Conservation (phyloP, 306 rosid genomes). For the Quercus rubra region DNA sequence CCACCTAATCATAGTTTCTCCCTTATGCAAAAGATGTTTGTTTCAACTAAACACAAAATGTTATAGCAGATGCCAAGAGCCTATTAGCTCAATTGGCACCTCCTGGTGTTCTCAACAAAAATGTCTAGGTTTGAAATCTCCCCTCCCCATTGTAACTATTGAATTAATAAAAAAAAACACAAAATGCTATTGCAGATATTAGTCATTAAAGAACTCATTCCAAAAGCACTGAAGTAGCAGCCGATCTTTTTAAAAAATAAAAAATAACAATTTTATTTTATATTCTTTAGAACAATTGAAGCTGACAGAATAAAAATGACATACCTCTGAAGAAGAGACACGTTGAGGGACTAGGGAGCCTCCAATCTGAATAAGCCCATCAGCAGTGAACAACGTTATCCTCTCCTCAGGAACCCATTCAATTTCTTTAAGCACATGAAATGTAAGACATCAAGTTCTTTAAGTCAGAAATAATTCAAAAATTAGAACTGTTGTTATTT, state of each 20-base stretch:
- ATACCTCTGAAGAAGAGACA: slow-evolving; percentile 60
- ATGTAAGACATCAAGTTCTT: slow-evolving; percentile 4
- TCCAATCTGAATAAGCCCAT: slow-evolving; percentile 91
- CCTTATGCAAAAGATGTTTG: too few relatives aligned
- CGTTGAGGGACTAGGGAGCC: slow-evolving; percentile 82
- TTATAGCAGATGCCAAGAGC: too few relatives aligned
- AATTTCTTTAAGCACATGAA: slow-evolving; percentile 54
- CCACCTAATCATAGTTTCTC: too few relatives aligned
- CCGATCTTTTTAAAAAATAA: background rate
- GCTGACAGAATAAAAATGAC: slow-evolving; percentile 5
- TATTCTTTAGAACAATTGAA: background rate
- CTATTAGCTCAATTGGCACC: too few relatives aligned
- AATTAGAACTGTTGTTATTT: background rate
- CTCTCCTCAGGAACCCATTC: slow-evolving; percentile 81
- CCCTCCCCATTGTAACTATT: too few relatives aligned
- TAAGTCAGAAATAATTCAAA: background rate
- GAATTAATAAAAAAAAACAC: too few relatives aligned
- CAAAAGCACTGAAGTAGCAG: background rate
- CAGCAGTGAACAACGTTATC: slow-evolving; percentile 85
- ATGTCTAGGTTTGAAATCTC: too few relatives aligned
- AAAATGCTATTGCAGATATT: background rate
- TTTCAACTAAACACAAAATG: background rate
- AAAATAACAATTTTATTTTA: background rate
- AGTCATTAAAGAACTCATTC: background rate
- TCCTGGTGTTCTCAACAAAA: too few relatives aligned